These are phyloP conservation scores for Hansenula sp. DNA, from an alignment of 1,139 yeast genomes.

Conservation along the genomic window DNA sequence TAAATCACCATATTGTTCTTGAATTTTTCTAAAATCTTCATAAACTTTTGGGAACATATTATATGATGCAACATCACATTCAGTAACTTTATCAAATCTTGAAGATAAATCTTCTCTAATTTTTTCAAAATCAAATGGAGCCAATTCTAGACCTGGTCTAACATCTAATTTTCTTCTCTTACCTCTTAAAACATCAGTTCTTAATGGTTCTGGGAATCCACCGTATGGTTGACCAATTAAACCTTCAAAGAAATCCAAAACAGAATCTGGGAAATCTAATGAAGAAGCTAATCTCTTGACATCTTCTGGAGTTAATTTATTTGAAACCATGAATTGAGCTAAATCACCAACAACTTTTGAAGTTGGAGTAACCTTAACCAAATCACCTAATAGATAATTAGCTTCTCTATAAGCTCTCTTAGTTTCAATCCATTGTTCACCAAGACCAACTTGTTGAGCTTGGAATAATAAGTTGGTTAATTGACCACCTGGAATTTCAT, in stretches of 20 bases:
- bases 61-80: constrained; percentile 89
- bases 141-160: constrained; percentile 88
- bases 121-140: constrained; percentile 72
- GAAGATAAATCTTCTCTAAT: constrained; percentile 68
- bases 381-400: constrained; percentile 84
- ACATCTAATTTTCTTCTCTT: constrained; percentile 85
- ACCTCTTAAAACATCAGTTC: constrained; percentile 80
- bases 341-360: constrained; percentile 98
- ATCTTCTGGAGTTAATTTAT: constrained; percentile 81
- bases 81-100: constrained; percentile 64
- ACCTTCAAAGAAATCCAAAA: constrained; percentile 97
- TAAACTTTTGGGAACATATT: constrained; percentile 97
- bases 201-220: constrained; percentile 98
- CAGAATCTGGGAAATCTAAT: constrained; percentile 97
- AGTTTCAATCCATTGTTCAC: constrained; percentile 93
- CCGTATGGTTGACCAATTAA: constrained; percentile 99
- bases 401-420: constrained; percentile 92
- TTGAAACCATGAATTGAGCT: constrained; percentile 98
- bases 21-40: constrained; percentile 74
- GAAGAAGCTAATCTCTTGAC: constrained; percentile 82
- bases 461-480: constrained; percentile 96
- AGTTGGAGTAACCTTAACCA: constrained; percentile 97
- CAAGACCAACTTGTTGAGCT: constrained; percentile 97
- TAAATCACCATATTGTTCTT: constrained; percentile 84
- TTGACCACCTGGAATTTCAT: constrained; percentile 99